Percentiles rank a stretch among this genome's conserved stretches.
phyloP scores from a whole-genome alignment of 371 early-diverging fungal species.

The Dichotomocladium elegans region DNA sequence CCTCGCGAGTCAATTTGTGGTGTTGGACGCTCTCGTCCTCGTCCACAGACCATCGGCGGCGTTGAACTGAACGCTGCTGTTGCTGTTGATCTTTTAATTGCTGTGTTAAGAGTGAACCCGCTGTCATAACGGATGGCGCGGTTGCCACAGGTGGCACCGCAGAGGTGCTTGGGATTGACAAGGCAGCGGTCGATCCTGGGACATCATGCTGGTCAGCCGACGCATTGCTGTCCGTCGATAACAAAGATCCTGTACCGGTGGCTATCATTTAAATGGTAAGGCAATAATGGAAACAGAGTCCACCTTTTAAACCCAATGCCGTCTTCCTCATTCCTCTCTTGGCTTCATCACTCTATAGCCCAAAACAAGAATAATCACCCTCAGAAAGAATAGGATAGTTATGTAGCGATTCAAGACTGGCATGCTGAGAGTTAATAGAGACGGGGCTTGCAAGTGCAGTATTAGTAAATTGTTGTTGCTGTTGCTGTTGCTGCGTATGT shows the following conservation, averaged over 20 bases:
- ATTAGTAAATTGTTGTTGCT: neutral
- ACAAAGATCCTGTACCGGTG: constrained; percentile 25
- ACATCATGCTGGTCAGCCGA: constrained; percentile 15
- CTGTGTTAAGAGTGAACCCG: constrained; percentile 1
- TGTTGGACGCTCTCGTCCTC: constrained; percentile 24
- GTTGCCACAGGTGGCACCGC: constrained; percentile 17
- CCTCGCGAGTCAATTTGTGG: constrained; percentile 45
- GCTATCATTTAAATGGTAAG: too few relatives aligned
- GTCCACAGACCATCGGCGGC: constrained; percentile 30
- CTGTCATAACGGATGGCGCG: constrained; percentile 42
- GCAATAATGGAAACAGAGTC: too few relatives aligned
- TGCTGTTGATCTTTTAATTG: constrained; percentile 9
- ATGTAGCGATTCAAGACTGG: neutral
- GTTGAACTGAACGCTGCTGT: neutral
- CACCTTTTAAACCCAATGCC: too few relatives aligned
- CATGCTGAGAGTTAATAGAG: neutral
- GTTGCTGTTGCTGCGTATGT: constrained; percentile 1
- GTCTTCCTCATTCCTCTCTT: too few relatives aligned
- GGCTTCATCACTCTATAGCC: too few relatives aligned
- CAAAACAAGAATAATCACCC: too few relatives aligned
- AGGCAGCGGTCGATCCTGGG: constrained; percentile 4
- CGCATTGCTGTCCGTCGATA: constrained; percentile 37
- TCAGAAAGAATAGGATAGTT: neutral
- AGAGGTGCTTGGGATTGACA: neutral
- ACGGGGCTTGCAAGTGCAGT: neutral